Percentiles rank a stretch among this genome's conserved stretches.
Conservation (phyloP, 2,329 filamentous ascomycete genomes). For the Alternaria sp. region DNA sequence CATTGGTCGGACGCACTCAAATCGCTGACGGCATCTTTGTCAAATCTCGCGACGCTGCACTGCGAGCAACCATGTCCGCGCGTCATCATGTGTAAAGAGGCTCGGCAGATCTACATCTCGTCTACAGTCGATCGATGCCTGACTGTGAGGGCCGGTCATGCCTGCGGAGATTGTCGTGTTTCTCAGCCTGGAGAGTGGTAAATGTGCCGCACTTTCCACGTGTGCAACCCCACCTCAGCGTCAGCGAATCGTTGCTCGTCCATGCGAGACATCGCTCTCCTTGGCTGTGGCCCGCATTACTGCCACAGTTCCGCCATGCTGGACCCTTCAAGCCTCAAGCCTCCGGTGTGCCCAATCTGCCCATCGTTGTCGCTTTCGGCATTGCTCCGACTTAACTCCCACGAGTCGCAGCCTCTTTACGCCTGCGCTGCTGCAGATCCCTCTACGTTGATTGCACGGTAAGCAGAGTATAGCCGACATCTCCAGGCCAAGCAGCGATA, state of each 20-base stretch:
- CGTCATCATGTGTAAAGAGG: constrained; percentile 15
- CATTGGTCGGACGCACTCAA: neutral
- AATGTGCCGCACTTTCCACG: constrained; percentile 27
- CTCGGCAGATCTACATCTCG: constrained; percentile 22
- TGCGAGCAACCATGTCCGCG: neutral
- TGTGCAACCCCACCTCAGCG: constrained; percentile 31
- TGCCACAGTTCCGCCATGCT: constrained; percentile 26
- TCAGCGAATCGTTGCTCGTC: constrained; percentile 27
- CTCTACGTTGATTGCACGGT: constrained; percentile 1
- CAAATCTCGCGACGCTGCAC: constrained; percentile 5
- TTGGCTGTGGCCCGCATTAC: constrained; percentile 29
- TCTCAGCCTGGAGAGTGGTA: constrained; percentile 18
- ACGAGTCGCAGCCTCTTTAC: neutral
- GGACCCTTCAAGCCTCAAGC: constrained; percentile 20
- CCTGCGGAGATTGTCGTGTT: constrained; percentile 19
- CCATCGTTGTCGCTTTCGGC: constrained; percentile 19
- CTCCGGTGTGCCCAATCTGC: constrained; percentile 21
- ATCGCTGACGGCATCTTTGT: constrained; percentile 3
- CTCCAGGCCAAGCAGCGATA: neutral
- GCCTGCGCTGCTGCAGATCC: constrained; percentile 4
- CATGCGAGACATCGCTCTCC: constrained; percentile 43
- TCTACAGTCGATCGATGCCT: constrained; percentile 20
- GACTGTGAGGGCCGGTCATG: neutral
- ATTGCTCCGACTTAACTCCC: constrained; percentile 12
- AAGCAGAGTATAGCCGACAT: constrained; percentile 3